Evolutionary conservation across 345 rosid genomes (phyloP), one percentile per base, ranked within the genome.

Genomic region (Populus pruinosa): DNA sequence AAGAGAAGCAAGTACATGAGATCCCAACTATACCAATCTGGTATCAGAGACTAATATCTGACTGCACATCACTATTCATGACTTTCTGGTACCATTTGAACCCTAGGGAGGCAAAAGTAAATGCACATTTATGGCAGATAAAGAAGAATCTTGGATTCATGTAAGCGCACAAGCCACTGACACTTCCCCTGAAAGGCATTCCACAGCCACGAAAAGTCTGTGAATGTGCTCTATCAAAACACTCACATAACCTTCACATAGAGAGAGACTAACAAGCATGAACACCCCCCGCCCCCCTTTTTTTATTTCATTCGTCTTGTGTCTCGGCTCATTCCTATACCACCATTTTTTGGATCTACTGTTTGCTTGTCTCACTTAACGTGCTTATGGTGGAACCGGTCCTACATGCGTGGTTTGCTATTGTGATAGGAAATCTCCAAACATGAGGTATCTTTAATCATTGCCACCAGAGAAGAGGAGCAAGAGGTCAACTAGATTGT

Each of bases 381-480:
- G 67, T 65, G 68, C 35, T 66, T 69, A 77, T 76, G 82, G 88
- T 76, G 87, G 86, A 83, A 85, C 84, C 36, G 74, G 36, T 35
- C 53, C 29, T 23, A 10, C 29, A 27, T 41, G 73, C 41, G 41
- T 35, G 14, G 33, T 39, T 77, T 49, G 63, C 67, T 66, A 73
- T 49, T 69, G 25, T 31, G 63, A 38, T 59, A 59, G 25, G 35
- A 64, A n/a, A 76, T 55, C 61, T 72, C 41, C 56, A 13, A 66
- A 72, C 66, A 33, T 65, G 35, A 43, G 38, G 63, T 27, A 75
- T 75, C 61, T 47, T 69, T 59, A 69, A 69, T 27, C 31, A 70
- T 25, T 4, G 2, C 39, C 14, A 11, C 71, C 27, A 63, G 39
- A 43, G 23, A 33, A 25, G 43, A 47, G 33, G 21, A 56, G 50